A percentile compares a stretch with the other conserved stretches of the same genome.
Conservation (phyloP, 495 filamentous ascomycete genomes). For the Aeminium ludgeri region DNA sequence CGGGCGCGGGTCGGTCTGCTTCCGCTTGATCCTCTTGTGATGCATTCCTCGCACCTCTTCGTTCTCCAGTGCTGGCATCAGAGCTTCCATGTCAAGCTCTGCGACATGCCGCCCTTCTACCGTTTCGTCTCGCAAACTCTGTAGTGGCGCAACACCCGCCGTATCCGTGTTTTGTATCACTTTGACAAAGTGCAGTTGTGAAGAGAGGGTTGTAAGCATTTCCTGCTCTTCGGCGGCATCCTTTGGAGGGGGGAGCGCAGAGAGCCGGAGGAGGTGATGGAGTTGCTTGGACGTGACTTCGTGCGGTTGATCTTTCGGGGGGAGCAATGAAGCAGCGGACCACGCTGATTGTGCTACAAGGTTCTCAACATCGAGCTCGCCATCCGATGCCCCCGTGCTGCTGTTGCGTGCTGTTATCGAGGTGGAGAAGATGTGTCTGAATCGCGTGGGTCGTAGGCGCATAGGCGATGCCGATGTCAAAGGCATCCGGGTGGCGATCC, state of each 20-base stretch:
- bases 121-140: constrained; percentile 70
- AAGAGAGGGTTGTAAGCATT: constrained; percentile 57
- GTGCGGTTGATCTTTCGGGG: constrained; percentile 24
- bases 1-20: constrained; percentile 18
- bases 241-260: constrained; percentile 61
- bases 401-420: no score
- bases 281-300: constrained; percentile 40
- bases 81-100: constrained; percentile 34
- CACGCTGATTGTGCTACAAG: constrained; percentile 61
- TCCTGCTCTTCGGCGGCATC: constrained; percentile 36
- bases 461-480: no score
- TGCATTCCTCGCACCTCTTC: constrained; percentile 39
- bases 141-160: constrained; percentile 48
- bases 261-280: constrained; percentile 75
- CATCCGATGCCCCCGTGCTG: neutral
- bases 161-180: constrained; percentile 72
- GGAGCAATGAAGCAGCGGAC: constrained; percentile 69
- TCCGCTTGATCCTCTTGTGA: constrained; percentile 25
- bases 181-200: constrained; percentile 78
- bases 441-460: no score
- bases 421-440: no score
- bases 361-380: constrained; percentile 28
- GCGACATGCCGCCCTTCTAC: constrained; percentile 33
- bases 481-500: no score
- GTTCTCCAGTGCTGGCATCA: constrained; percentile 35